Conservation (phyloP, 306 rosid species). For the Citrullus amarus region DNA sequence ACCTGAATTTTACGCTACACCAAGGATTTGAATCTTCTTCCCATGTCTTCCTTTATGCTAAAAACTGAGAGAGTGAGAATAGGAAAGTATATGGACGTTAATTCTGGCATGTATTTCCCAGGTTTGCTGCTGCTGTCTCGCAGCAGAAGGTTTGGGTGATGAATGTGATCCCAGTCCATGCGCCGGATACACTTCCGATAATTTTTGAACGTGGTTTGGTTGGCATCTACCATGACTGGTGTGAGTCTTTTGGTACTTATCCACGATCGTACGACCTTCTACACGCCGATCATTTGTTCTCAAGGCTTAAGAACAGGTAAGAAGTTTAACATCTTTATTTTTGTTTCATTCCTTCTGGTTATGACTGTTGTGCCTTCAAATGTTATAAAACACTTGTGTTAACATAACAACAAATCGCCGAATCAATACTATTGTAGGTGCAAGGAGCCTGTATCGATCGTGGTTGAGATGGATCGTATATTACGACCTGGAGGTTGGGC, state of each 20-base stretch:
- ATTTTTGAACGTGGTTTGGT: slow-evolving; percentile 81
- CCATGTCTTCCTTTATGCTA: background rate
- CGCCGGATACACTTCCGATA: slow-evolving; percentile 76
- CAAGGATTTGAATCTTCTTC: background rate
- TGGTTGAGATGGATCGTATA: slow-evolving; percentile 92
- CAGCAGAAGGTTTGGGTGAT: slow-evolving; percentile 88
- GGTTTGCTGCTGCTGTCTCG: slow-evolving; percentile 76
- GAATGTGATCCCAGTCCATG: slow-evolving; percentile 85
- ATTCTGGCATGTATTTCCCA: slow-evolving; percentile 17
- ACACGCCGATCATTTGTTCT: slow-evolving; percentile 92
- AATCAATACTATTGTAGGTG: slow-evolving; percentile 47
- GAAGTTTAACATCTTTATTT: background rate
- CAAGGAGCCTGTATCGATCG: slow-evolving; percentile 61
- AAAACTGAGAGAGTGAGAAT: background rate
- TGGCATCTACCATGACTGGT: slow-evolving; percentile 93
- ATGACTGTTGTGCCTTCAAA: background rate
- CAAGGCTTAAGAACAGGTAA: slow-evolving; percentile 87
- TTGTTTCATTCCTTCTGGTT: background rate
- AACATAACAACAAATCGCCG: background rate
- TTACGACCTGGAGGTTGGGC: slow-evolving; percentile 88
- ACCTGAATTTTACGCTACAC: background rate
- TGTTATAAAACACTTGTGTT: background rate
- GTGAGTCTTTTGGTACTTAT: slow-evolving; percentile 79
- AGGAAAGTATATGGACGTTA: background rate
- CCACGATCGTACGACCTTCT: slow-evolving; percentile 92